phyloP scores from a whole-genome alignment of 108 stramenopile species.

The Fistulifera pelliculosa region DNA sequence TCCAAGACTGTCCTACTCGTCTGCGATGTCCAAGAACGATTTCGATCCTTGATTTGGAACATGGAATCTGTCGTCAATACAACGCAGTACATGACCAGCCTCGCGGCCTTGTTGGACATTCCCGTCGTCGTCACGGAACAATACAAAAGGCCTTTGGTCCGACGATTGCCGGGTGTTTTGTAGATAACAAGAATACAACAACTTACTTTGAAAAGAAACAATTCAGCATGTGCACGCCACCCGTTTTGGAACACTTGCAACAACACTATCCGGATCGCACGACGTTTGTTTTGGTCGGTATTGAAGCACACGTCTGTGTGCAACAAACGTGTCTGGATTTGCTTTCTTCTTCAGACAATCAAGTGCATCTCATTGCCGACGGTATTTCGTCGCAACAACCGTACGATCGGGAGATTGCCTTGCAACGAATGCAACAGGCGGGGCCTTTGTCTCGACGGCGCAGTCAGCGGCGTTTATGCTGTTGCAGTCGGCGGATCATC shows the following conservation, averaged over 20 bases:
- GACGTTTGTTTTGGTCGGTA: constrained; percentile 85
- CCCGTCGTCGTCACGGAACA: constrained; percentile 93
- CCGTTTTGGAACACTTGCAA: constrained; percentile 50
- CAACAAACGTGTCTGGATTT: constrained; percentile 89
- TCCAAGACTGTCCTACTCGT: constrained; percentile 62
- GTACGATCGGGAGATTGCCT: constrained; percentile 74
- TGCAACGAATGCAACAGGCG: constrained; percentile 61
- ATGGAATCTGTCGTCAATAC: constrained; percentile 75
- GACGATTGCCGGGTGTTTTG: constrained; percentile 64
- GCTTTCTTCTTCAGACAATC: constrained; percentile 51
- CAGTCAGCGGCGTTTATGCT: constrained; percentile 86
- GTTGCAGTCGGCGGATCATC: constrained; percentile 72
- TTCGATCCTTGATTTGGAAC: constrained; percentile 82
- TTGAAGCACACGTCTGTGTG: constrained; percentile 96
- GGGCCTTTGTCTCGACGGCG: constrained; percentile 80
- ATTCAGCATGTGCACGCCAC: constrained; percentile 88
- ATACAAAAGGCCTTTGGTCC: constrained; percentile 92
- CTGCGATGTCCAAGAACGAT: constrained; percentile 93
- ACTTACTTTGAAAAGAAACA: constrained; percentile 86
- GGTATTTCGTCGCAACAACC: constrained; percentile 72
- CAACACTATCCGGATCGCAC: constrained; percentile 15
- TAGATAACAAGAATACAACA: constrained; percentile 33
- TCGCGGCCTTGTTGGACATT: constrained; percentile 70
- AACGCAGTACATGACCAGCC: constrained; percentile 78
- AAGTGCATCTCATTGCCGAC: constrained; percentile 88